Evolutionary conservation across 106 monocot genomes (phyloP).

Genomic region (Cymbidium sinense): DNA sequence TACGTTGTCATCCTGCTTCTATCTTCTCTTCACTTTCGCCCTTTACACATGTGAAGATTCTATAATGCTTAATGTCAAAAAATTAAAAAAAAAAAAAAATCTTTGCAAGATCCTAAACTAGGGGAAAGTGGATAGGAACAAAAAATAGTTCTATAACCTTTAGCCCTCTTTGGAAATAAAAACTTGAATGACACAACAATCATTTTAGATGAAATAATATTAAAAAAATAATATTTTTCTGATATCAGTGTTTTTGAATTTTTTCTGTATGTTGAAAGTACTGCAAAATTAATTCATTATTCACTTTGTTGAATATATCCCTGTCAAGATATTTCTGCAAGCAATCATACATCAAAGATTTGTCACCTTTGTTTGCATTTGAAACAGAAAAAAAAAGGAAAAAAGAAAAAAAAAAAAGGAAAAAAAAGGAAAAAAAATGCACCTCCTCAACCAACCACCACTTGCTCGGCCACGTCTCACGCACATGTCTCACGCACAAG

Average conservation of each 20-base stretch:
- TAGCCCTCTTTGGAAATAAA: not conserved
- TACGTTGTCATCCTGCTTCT: not conserved
- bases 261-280: not conserved
- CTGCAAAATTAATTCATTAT: no score
- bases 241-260: not conserved
- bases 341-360: no score
- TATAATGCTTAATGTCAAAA: not conserved
- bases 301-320: no score
- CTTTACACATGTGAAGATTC: not conserved
- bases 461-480: no score
- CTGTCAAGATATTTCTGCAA: no score
- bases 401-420: no score
- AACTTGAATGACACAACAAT: not conserved
- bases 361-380: no score
- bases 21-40: not conserved
- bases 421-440: no score
- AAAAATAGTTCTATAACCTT: not conserved
- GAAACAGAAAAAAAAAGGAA: no score
- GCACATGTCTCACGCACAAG: no score
- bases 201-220: not conserved
- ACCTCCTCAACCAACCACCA: no score
- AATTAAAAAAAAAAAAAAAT: not conserved
- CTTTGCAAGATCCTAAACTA: not conserved
- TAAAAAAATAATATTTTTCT: not conserved
- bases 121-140: not conserved